A percentile compares a stretch with the other conserved stretches of the same genome.
Conservation (phyloP, 768 basidiomycete genomes). For the Mycena crocata region DNA sequence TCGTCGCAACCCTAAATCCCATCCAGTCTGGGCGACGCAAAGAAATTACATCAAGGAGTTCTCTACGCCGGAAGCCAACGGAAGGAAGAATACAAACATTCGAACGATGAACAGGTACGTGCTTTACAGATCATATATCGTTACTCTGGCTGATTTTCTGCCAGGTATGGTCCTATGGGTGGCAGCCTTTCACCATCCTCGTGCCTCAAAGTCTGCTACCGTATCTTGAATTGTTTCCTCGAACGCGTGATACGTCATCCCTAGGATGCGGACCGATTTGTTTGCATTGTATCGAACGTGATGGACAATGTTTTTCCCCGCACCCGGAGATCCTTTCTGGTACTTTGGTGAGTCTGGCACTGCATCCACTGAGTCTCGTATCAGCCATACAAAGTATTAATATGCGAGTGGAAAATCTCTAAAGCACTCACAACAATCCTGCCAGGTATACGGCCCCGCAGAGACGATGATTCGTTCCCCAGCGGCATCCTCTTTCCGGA, state of each 20-base stretch:
- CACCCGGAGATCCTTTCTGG: slow-evolving; percentile 18
- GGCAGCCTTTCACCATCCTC: slow-evolving; percentile 47
- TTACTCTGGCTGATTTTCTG: too few relatives aligned
- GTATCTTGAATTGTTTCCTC: slow-evolving; percentile 47
- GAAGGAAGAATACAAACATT: too few relatives aligned
- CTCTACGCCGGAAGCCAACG: too few relatives aligned
- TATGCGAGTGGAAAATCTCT: background rate
- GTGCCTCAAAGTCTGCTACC: slow-evolving; percentile 44
- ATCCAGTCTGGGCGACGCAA: too few relatives aligned
- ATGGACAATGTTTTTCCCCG: slow-evolving; percentile 24
- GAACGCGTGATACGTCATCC: slow-evolving; percentile 44
- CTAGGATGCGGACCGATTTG: slow-evolving; percentile 45
- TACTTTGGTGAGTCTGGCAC: slow-evolving; percentile 11
- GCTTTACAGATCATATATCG: too few relatives aligned
- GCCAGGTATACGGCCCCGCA: slow-evolving; percentile 41
- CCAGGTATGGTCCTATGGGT: too few relatives aligned
- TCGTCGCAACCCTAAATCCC: too few relatives aligned
- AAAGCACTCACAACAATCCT: slow-evolving; percentile 25
- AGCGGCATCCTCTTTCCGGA: slow-evolving; percentile 52
- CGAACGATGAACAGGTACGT: too few relatives aligned
- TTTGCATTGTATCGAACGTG: slow-evolving; percentile 39
- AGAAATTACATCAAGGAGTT: too few relatives aligned
- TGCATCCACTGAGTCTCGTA: slow-evolving; percentile 16
- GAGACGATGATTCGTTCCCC: slow-evolving; percentile 66
- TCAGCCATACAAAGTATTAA: background rate